These are phyloP conservation scores for Murraya koenigii DNA, from an alignment of 345 rosid genomes.

Conservation along the genomic window DNA sequence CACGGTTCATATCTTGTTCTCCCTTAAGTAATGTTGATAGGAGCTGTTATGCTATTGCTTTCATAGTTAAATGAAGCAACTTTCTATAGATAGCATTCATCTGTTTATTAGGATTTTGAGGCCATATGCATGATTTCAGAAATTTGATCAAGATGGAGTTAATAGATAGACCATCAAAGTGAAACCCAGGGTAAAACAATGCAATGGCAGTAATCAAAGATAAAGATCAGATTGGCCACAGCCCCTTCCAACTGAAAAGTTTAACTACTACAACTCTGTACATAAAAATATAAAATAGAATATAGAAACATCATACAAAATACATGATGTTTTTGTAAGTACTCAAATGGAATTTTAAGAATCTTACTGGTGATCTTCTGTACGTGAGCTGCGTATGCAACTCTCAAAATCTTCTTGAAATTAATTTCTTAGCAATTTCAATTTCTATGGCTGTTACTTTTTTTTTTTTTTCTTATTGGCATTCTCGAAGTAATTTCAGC, in stretches of 20 bases:
- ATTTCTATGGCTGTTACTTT: not conserved
- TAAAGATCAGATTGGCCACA: no score
- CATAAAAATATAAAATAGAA: no score
- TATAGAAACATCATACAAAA: no score
- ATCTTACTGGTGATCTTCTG: not conserved
- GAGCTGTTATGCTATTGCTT: no score
- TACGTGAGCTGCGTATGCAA: not conserved
- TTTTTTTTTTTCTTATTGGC: not conserved
- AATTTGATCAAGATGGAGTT: not conserved
- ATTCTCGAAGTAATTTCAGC: not conserved
- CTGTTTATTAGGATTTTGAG: not conserved
- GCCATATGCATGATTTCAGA: not conserved
- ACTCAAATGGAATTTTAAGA: not conserved
- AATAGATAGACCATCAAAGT: not conserved
- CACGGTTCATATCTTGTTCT: not conserved
- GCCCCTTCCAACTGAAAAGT: not conserved
- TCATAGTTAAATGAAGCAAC: no score
- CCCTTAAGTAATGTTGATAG: not conserved
- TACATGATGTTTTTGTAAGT: not conserved
- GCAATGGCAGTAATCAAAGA: not conserved
- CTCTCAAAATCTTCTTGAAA: not conserved
- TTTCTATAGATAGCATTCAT: no score
- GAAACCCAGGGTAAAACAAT: not conserved
- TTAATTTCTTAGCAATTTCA: not conserved
- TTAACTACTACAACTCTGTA: not conserved